Evolutionary conservation across 169 alveolate species (phyloP).

Genomic region (Plasmodium vivax): DNA sequence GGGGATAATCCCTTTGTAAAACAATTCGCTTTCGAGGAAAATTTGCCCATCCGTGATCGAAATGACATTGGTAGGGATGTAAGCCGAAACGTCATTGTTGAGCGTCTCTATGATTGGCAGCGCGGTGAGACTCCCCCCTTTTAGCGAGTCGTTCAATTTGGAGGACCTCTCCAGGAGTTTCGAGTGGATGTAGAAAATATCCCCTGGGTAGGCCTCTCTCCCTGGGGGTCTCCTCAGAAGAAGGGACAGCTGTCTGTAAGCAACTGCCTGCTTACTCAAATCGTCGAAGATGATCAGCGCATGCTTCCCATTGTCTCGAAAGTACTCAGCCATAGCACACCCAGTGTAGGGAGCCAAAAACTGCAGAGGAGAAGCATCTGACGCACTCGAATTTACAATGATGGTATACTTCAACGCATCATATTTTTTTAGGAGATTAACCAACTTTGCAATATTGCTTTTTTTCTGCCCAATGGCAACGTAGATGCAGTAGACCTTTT

Average conservation of each 20-base stretch:
- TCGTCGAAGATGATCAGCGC: conserved; percentile 97
- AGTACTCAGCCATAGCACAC: conserved; percentile 98
- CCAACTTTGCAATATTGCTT: conserved; percentile 95
- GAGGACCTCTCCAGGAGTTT: conserved; percentile 98
- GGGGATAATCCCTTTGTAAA: conserved; percentile 98
- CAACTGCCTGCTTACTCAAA: conserved; percentile 98
- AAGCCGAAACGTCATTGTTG: conserved; percentile 98
- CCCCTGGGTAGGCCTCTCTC: conserved; percentile 98
- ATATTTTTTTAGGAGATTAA: conserved; percentile 88
- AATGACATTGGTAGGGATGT: conserved; percentile 98
- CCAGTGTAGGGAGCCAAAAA: conserved; percentile 98
- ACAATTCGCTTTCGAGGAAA: conserved; percentile 96
- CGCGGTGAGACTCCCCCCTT: conserved; percentile 98
- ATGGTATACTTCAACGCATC: conserved; percentile 95
- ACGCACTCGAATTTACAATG: conserved; percentile 99
- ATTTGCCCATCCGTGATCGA: conserved; percentile 98
- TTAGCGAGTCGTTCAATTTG: conserved; percentile 93
- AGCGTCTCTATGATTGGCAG: conserved; percentile 98
- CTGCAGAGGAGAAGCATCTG: conserved; percentile 99
- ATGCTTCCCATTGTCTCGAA: conserved; percentile 97
- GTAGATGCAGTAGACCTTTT: conserved; percentile 95
- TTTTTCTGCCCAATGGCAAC: conserved; percentile 99
- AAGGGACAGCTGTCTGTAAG: conserved; percentile 96
- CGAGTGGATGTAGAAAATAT: conserved; percentile 97
- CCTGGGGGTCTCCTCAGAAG: conserved; percentile 97